These are phyloP conservation scores for Pilaira anomala DNA, from an alignment of 192 early-diverging fungal genomes.

Conservation along the genomic window DNA sequence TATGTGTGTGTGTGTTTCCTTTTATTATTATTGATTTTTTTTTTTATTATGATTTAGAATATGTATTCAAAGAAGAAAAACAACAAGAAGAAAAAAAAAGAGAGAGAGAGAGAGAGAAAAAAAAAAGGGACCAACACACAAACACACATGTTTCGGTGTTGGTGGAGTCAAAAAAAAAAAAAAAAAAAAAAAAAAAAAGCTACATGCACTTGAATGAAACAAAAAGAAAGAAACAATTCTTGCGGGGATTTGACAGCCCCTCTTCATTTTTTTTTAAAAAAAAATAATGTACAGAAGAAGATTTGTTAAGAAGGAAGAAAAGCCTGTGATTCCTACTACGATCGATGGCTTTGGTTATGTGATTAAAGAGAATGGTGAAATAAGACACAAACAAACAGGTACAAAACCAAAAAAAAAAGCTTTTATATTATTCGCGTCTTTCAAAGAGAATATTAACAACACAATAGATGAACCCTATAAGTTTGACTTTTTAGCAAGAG, in stretches of 20 bases:
- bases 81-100: neutral
- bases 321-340: conserved; percentile 1
- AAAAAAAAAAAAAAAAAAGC: too few relatives aligned
- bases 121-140: neutral
- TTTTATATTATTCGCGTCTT: neutral
- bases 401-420: neutral
- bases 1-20: too few relatives aligned
- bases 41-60: neutral
- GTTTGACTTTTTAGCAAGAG: conserved; percentile 23
- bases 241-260: too few relatives aligned
- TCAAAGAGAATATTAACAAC: neutral
- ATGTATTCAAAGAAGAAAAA: neutral
- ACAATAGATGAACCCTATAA: conserved; percentile 23
- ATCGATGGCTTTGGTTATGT: conserved; percentile 33
- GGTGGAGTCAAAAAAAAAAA: too few relatives aligned
- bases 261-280: neutral
- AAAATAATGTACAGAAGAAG: conserved; percentile 17
- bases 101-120: neutral
- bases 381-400: conserved; percentile 26
- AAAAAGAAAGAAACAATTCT: too few relatives aligned
- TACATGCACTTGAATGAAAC: too few relatives aligned
- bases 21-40: neutral
- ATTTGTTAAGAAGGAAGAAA: neutral
- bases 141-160: too few relatives aligned
- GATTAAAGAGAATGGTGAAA: conserved; percentile 26